Percentiles rank a stretch among this genome's conserved stretches.
phyloP scores from a whole-genome alignment of 2,329 filamentous ascomycete species.

The Monilinia fructigena region DNA sequence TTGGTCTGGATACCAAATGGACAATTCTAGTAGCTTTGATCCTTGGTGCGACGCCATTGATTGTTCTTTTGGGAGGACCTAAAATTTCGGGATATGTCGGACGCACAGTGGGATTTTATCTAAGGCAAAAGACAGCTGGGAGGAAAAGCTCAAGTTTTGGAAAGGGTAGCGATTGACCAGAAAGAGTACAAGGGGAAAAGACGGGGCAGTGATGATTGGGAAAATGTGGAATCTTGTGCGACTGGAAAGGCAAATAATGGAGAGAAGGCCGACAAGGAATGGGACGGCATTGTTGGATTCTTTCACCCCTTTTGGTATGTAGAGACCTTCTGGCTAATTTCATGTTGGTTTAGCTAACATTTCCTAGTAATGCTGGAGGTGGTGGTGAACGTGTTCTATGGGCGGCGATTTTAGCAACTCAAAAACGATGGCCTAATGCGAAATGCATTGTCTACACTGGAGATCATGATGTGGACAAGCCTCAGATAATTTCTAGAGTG shows the following conservation, averaged over 20 bases:
- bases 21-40: conserved; percentile 37
- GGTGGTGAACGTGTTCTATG: conserved; percentile 95
- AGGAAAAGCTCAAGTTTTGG: conserved; percentile 58
- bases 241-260: conserved; percentile 47
- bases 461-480: conserved; percentile 83
- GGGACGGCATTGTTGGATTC: conserved; percentile 87
- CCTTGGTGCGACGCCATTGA: conserved; percentile 40
- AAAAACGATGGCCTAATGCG: conserved; percentile 82
- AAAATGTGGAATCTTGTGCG: conserved; percentile 61
- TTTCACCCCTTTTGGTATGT: conserved; percentile 93
- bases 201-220: conserved; percentile 63
- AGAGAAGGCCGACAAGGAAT: conserved; percentile 54
- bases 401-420: conserved; percentile 90
- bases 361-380: conserved; percentile 80
- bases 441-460: conserved; percentile 94
- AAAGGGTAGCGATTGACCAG: conserved; percentile 47
- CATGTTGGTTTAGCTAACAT: conserved; percentile 22
- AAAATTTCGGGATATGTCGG: conserved; percentile 39
- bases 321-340: background rate
- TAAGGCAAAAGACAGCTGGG: conserved; percentile 62
- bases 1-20: conserved; percentile 38
- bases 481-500: conserved; percentile 73
- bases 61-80: conserved; percentile 34
- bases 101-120: conserved; percentile 55
- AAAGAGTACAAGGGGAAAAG: conserved; percentile 33